Evolutionary conservation across 139 green algal genomes (phyloP).

Genomic region (Pleodorina starrii): DNA sequence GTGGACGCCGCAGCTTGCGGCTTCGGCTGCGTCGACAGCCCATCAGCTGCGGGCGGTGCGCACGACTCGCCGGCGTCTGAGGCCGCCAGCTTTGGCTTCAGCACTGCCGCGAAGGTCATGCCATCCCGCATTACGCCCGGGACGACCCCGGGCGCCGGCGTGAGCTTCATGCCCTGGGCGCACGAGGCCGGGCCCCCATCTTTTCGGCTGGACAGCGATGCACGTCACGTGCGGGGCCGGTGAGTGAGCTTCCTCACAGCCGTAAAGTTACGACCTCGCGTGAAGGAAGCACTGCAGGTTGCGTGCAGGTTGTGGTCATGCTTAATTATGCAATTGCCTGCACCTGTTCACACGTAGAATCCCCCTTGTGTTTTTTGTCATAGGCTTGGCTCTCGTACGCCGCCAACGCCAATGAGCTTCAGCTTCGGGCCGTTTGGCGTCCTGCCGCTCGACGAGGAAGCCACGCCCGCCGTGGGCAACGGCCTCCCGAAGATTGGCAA

Average conservation of each 20-base stretch:
- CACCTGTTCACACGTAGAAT: too few species aligned
- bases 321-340: too few species aligned
- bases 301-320: too few species aligned
- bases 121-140: neutral
- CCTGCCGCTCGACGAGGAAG: neutral
- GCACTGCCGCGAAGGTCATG: conserved; percentile 44
- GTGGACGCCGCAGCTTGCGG: neutral
- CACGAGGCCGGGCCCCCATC: conserved; percentile 3
- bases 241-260: too few species aligned
- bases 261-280: too few species aligned
- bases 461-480: neutral
- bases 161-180: conserved; percentile 41
- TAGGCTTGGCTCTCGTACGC: neutral
- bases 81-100: conserved; percentile 40
- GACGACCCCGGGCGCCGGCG: neutral
- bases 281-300: too few species aligned
- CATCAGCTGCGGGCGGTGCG: neutral
- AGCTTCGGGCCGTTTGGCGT: conserved; percentile 1
- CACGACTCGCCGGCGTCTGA: conserved; percentile 34
- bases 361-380: too few species aligned
- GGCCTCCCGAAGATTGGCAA: neutral
- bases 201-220: conserved; percentile 27
- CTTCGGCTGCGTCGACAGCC: neutral
- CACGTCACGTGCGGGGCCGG: neutral
- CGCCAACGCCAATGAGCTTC: conserved; percentile 27